These are phyloP conservation scores for Penicillium sp. DNA, from an alignment of 2,329 filamentous ascomycete species.

Conservation along the genomic window DNA sequence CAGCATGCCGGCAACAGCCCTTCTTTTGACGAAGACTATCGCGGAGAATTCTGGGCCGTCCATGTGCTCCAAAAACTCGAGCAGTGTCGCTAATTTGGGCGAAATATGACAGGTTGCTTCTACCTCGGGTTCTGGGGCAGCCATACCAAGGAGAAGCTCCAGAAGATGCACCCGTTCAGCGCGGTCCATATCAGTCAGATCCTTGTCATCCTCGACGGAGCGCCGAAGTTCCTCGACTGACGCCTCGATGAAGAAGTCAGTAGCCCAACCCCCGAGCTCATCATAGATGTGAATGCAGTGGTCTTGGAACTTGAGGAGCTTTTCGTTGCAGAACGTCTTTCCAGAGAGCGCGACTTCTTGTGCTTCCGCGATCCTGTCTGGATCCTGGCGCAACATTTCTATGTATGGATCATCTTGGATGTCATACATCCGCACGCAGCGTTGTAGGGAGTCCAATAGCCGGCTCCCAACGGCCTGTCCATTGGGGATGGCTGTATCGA, in stretches of 20 bases:
- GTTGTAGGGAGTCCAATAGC: conserved; percentile 51
- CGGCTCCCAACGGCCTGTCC: conserved; percentile 2
- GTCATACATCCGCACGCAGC: conserved; percentile 53
- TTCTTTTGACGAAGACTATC: conserved; percentile 70
- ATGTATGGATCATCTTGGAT: conserved; percentile 67
- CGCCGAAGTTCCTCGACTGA: conserved; percentile 47
- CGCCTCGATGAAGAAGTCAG: conserved; percentile 66
- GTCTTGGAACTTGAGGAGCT: conserved; percentile 60
- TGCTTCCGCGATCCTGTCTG: conserved; percentile 37
- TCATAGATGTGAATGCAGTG: conserved; percentile 56
- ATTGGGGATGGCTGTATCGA: conserved; percentile 4
- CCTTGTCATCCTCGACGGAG: conserved; percentile 29
- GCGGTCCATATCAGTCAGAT: conserved; percentile 50
- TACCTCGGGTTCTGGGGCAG: conserved; percentile 17
- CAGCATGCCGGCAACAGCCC: conserved; percentile 65
- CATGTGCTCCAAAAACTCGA: conserved; percentile 56
- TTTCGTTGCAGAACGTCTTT: conserved; percentile 51
- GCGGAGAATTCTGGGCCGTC: conserved; percentile 55
- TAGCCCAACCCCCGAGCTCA: conserved; percentile 71
- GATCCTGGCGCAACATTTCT: conserved; percentile 49
- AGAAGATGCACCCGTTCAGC: conserved; percentile 62
- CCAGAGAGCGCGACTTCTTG: conserved; percentile 32
- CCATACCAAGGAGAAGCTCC: conserved; percentile 38
- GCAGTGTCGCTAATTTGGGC: conserved; percentile 61
- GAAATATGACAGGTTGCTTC: conserved; percentile 47